Evolutionary conservation across 2,329 filamentous ascomycete genomes (phyloP).

Genomic region (Penicillium nordicum): DNA sequence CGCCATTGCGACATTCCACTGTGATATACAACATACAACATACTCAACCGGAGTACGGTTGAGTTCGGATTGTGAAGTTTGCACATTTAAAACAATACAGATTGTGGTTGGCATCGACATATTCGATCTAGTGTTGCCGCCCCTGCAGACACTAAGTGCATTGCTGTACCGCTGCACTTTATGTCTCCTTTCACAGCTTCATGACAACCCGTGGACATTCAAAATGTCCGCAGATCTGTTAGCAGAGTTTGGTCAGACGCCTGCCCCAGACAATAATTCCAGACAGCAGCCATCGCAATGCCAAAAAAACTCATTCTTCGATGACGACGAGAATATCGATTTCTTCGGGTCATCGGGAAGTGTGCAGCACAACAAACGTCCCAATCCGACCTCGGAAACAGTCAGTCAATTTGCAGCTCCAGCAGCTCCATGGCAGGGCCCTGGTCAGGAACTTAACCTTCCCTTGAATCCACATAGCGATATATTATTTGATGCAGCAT

Average conservation of each 20-base stretch:
- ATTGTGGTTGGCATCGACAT: neutral
- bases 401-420: conserved; percentile 6
- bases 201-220: conserved; percentile 5
- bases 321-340: conserved; percentile 20
- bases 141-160: neutral
- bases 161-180: neutral
- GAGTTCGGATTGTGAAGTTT: neutral
- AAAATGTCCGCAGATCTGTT: conserved; percentile 55
- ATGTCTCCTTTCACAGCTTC: neutral
- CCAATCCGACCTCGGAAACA: neutral
- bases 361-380: neutral
- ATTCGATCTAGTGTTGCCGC: neutral
- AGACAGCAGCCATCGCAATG: conserved; percentile 6
- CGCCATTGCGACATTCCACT: conserved; percentile 12
- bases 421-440: conserved; percentile 3
- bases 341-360: conserved; percentile 9
- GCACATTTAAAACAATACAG: neutral
- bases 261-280: conserved; percentile 17
- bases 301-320: conserved; percentile 22
- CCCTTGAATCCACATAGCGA: conserved; percentile 37
- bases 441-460: conserved; percentile 14
- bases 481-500: conserved; percentile 62
- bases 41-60: neutral
- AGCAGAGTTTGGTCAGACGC: conserved; percentile 46
- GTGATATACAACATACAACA: conserved; percentile 5